phyloP scores from a whole-genome alignment of 2,329 filamentous ascomycete species.

The Cyclaneusma minus region DNA sequence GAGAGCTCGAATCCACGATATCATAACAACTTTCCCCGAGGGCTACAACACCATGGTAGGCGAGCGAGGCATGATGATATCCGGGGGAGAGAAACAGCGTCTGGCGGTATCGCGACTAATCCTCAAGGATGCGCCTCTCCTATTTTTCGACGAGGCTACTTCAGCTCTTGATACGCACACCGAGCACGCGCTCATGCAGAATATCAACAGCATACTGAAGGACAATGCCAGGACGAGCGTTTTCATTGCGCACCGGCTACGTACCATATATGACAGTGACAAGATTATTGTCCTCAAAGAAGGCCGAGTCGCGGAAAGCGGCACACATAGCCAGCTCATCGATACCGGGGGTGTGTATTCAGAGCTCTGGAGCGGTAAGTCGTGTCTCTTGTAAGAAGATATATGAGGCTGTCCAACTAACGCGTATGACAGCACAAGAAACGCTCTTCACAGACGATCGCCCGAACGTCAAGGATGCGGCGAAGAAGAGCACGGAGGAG shows the following conservation, averaged over 20 bases:
- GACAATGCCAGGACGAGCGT: slow-evolving; percentile 85
- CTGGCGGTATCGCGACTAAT: slow-evolving; percentile 71
- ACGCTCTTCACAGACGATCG: slow-evolving; percentile 36
- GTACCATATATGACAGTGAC: slow-evolving; percentile 89
- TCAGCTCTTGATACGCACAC: slow-evolving; percentile 87
- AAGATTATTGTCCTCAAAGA: slow-evolving; percentile 81
- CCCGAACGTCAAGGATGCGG: slow-evolving; percentile 19
- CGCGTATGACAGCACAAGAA: slow-evolving; percentile 37
- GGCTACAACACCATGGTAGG: slow-evolving; percentile 85
- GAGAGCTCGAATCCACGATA: slow-evolving; percentile 73
- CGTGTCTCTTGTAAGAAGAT: slow-evolving; percentile 1
- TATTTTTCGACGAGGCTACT: slow-evolving; percentile 94
- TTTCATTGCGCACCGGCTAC: slow-evolving; percentile 81
- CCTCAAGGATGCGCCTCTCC: slow-evolving; percentile 73
- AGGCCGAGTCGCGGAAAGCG: slow-evolving; percentile 74
- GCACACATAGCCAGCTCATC: slow-evolving; percentile 74
- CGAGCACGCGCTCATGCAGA: slow-evolving; percentile 75
- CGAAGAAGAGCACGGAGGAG: slow-evolving; percentile 2
- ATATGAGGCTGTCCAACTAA: background rate
- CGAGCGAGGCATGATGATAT: slow-evolving; percentile 93
- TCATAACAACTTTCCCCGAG: slow-evolving; percentile 65
- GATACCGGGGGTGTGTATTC: slow-evolving; percentile 68
- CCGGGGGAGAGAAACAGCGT: slow-evolving; percentile 84
- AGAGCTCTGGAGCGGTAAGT: slow-evolving; percentile 77
- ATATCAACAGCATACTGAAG: slow-evolving; percentile 83